These are phyloP conservation scores for Mycena albidolilacea DNA, from an alignment of 768 basidiomycete genomes.

Conservation along the genomic window DNA sequence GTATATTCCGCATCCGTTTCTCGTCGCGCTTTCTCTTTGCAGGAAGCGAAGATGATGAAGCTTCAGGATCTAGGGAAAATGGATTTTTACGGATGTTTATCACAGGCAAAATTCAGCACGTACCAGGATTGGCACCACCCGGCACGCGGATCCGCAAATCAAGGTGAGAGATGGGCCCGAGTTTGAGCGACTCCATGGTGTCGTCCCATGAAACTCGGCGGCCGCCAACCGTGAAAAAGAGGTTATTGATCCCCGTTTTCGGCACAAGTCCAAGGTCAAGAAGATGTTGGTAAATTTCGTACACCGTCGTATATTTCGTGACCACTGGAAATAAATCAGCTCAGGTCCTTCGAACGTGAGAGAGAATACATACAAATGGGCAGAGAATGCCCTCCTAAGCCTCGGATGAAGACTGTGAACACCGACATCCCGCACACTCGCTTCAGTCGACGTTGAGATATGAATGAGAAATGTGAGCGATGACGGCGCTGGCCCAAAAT, in stretches of 20 bases:
- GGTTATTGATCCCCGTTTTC: neutral
- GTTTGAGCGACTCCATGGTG: constrained; percentile 1
- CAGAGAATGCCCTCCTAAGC: neutral
- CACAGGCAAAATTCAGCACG: neutral
- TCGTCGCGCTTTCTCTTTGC: neutral
- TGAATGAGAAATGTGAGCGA: too few relatives aligned
- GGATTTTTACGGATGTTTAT: too few relatives aligned
- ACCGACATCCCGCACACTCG: too few relatives aligned
- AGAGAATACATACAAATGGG: neutral
- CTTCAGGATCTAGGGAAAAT: too few relatives aligned
- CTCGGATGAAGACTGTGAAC: too few relatives aligned
- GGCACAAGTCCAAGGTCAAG: neutral
- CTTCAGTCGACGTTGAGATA: too few relatives aligned
- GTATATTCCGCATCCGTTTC: neutral
- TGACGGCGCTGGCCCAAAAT: too few relatives aligned
- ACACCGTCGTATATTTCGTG: neutral
- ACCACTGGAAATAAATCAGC: constrained; percentile 2
- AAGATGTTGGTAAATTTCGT: neutral
- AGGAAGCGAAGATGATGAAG: neutral
- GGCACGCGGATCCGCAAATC: neutral
- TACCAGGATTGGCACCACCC: neutral
- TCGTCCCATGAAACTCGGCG: neutral
- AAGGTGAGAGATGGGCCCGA: neutral
- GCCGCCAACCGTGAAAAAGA: neutral
- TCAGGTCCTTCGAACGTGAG: too few relatives aligned